phyloP scores from a whole-genome alignment of 208 protist species.

The Leishmania aethiopica region DNA sequence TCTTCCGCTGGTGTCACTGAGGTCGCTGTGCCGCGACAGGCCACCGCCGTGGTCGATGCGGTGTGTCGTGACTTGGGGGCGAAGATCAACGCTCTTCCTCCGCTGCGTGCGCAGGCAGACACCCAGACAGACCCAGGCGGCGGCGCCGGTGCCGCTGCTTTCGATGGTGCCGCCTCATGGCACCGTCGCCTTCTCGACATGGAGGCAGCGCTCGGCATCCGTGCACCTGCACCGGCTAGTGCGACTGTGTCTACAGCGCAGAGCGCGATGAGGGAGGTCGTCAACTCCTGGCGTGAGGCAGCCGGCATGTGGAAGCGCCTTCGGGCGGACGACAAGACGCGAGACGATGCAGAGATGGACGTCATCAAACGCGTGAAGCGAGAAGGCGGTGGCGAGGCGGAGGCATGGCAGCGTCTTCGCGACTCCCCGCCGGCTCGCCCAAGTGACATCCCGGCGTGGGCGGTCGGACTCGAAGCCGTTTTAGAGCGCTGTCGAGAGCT shows the following conservation, averaged over 20 bases:
- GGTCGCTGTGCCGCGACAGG: not conserved
- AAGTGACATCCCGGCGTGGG: slow-evolving; percentile 13
- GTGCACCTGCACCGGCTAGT: not conserved
- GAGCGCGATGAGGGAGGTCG: not conserved
- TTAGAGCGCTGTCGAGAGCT: slow-evolving; percentile 13
- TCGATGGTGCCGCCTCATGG: not conserved
- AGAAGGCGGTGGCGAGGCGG: not conserved
- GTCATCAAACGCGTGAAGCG: slow-evolving; percentile 8
- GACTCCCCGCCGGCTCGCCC: not conserved
- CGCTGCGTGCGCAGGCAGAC: not conserved
- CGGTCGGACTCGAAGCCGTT: not conserved
- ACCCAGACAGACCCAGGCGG: slow-evolving; percentile 13
- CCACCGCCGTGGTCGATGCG: not conserved
- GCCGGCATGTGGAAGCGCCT: slow-evolving; percentile 11
- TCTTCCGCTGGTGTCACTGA: not conserved
- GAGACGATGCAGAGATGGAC: not conserved
- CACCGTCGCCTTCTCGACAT: slow-evolving; percentile 9
- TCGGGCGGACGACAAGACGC: not conserved
- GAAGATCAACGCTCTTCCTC: not conserved
- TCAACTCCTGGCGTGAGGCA: slow-evolving; percentile 14
- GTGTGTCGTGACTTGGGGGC: not conserved
- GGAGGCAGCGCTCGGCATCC: slow-evolving; percentile 25
- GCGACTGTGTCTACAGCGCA: not conserved
- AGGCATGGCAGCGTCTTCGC: not conserved
- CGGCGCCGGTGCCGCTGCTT: not conserved